Conservation (phyloP, 108 stramenopile genomes). For the Cyclotella cryptica region DNA sequence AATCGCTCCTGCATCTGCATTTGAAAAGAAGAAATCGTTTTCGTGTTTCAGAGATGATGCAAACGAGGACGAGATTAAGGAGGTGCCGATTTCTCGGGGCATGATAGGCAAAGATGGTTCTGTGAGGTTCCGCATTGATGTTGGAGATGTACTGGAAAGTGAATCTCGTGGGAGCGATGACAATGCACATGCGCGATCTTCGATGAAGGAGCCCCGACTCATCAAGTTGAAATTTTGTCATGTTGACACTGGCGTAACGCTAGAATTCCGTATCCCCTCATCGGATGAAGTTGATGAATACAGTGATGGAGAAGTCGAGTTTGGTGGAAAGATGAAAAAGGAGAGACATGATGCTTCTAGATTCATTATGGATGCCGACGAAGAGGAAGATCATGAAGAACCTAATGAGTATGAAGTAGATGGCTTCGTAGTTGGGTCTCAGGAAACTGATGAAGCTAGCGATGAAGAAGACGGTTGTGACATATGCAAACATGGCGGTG, state of each 20-base stretch:
- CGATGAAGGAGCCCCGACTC: not conserved
- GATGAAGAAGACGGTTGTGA: conserved; percentile 55
- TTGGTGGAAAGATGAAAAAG: conserved; percentile 12
- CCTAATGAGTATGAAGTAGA: conserved; percentile 66
- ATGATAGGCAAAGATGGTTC: conserved; percentile 48
- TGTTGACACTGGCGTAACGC: conserved; percentile 55
- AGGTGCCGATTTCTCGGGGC: conserved; percentile 41
- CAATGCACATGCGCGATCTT: not conserved
- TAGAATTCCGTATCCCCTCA: conserved; percentile 59
- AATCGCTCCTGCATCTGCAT: conserved; percentile 13
- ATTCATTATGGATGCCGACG: conserved; percentile 32
- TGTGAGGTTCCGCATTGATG: conserved; percentile 50
- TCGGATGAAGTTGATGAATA: conserved; percentile 11
- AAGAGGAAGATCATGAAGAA: conserved; percentile 51
- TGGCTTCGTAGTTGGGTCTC: conserved; percentile 55
- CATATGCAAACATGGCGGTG: conserved; percentile 63
- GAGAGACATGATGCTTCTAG: conserved; percentile 18
- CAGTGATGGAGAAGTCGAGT: conserved; percentile 29
- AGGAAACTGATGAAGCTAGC: conserved; percentile 41
- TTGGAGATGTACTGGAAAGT: conserved; percentile 20
- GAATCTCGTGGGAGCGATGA: conserved; percentile 5
- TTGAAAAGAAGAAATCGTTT: conserved; percentile 9
- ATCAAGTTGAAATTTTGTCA: conserved; percentile 58
- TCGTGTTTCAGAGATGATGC: conserved; percentile 2
- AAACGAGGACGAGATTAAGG: conserved; percentile 4